Conservation (phyloP, 78 protist genomes). For the Emiliania huxleyi region DNA sequence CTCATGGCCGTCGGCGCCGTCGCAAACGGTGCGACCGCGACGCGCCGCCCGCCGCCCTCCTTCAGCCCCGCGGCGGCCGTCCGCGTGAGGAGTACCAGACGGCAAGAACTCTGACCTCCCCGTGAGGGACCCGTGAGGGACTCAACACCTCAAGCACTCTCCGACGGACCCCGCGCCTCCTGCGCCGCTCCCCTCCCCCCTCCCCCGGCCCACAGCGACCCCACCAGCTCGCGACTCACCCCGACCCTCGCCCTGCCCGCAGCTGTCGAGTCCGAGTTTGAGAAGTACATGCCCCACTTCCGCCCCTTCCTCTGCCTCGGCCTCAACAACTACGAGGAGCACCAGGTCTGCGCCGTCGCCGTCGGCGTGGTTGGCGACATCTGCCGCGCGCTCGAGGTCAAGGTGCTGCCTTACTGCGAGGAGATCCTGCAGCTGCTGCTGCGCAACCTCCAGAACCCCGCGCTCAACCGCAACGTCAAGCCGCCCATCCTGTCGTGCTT, state of each 20-base stretch:
- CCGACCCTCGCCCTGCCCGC: neutral
- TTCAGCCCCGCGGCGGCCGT: too few relatives aligned
- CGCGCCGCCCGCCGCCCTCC: too few relatives aligned
- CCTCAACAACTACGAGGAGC: constrained; percentile 40
- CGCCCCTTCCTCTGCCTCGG: constrained; percentile 54
- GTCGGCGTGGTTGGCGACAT: constrained; percentile 81
- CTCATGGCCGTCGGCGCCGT: constrained; percentile 75
- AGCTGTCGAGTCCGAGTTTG: constrained; percentile 64
- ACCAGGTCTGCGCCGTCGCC: constrained; percentile 52
- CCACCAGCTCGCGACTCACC: neutral
- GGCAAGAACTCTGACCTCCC: too few relatives aligned
- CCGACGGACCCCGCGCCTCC: neutral
- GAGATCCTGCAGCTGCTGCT: constrained; percentile 62
- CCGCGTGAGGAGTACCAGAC: neutral
- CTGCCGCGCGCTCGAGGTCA: constrained; percentile 67
- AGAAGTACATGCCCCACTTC: constrained; percentile 60
- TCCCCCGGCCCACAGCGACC: neutral
- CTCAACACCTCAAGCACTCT: neutral
- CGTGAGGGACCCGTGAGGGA: neutral
- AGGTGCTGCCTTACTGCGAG: constrained; percentile 23
- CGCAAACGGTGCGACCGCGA: constrained; percentile 17
- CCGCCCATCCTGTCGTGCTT: constrained; percentile 72
- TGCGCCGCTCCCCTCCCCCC: neutral
- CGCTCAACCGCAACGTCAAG: constrained; percentile 65
- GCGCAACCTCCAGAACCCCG: constrained; percentile 23